These are phyloP conservation scores for Herpetomonas muscarum DNA, from an alignment of 208 protist genomes.

Conservation along the genomic window DNA sequence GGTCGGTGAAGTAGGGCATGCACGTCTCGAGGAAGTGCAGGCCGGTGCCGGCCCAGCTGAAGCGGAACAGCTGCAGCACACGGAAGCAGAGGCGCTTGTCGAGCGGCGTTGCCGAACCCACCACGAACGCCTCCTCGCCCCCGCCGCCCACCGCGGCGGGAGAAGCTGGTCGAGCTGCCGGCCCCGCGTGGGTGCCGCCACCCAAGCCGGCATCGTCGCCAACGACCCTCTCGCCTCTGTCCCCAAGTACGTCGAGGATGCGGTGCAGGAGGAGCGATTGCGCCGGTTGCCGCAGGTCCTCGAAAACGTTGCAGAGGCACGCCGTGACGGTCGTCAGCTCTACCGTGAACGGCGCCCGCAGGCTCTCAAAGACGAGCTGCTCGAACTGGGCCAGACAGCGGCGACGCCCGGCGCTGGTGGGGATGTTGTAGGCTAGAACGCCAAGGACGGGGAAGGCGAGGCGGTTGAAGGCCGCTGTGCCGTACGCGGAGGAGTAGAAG, in stretches of 20 bases:
- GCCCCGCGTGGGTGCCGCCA: no score
- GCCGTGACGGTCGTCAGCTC: constrained; percentile 36
- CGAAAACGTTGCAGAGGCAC: constrained; percentile 48
- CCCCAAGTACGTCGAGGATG: background rate
- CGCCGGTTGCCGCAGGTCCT: constrained; percentile 23
- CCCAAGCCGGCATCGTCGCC: background rate
- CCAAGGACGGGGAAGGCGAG: constrained; percentile 50
- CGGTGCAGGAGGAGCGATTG: constrained; percentile 15
- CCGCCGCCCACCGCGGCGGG: no score
- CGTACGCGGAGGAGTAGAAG: constrained; percentile 19
- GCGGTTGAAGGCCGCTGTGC: constrained; percentile 16
- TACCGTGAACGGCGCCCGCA: constrained; percentile 42
- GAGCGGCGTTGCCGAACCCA: no score
- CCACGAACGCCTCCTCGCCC: no score
- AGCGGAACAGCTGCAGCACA: constrained; percentile 45
- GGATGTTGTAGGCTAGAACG: constrained; percentile 64
- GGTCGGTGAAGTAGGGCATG: constrained; percentile 63
- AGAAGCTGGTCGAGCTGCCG: no score
- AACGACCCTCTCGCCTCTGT: background rate
- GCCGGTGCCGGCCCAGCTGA: constrained; percentile 46
- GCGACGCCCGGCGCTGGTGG: constrained; percentile 14
- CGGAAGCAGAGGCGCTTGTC: constrained; percentile 68
- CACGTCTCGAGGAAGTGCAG: constrained; percentile 66
- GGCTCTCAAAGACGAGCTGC: constrained; percentile 38
- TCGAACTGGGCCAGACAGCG: constrained; percentile 25